Evolutionary conservation across 805 yeast genomes (phyloP).

Genomic region (Suhomyces kilbournensis): DNA sequence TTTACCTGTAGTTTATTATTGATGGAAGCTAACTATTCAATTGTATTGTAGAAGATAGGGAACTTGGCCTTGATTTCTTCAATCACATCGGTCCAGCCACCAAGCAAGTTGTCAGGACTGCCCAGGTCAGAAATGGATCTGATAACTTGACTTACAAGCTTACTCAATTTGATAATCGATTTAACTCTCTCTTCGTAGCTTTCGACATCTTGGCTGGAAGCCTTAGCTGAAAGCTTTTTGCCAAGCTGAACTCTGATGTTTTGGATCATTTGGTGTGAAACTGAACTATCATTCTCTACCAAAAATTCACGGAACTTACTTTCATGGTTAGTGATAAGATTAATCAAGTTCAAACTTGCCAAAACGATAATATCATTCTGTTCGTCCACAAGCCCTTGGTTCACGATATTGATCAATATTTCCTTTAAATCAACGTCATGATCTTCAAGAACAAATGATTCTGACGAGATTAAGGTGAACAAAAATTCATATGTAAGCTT

Average conservation of each 20-base stretch:
- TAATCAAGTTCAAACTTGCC: slow-evolving; percentile 41
- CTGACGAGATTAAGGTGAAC: slow-evolving; percentile 45
- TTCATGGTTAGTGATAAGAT: slow-evolving; percentile 35
- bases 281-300: slow-evolving; percentile 9
- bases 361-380: slow-evolving; percentile 57
- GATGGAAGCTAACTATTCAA: neutral
- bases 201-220: slow-evolving; percentile 67
- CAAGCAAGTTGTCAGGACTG: neutral
- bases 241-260: slow-evolving; percentile 36
- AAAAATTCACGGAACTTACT: slow-evolving; percentile 18
- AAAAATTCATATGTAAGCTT: slow-evolving; percentile 70
- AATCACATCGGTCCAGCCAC: slow-evolving; percentile 1
- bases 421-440: slow-evolving; percentile 25
- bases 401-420: slow-evolving; percentile 43
- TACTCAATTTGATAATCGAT: slow-evolving; percentile 29
- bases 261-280: slow-evolving; percentile 32
- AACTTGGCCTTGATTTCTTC: slow-evolving; percentile 1
- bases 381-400: slow-evolving; percentile 55
- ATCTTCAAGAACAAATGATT: slow-evolving; percentile 13
- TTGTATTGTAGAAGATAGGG: slow-evolving; percentile 1
- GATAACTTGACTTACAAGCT: slow-evolving; percentile 15
- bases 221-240: slow-evolving; percentile 53
- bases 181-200: slow-evolving; percentile 47
- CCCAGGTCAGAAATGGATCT: neutral
- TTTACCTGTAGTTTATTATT: too few relatives aligned